phyloP scores from a whole-genome alignment of 1,284 basidiomycete genomes.

The Clitocybe nebularis region DNA sequence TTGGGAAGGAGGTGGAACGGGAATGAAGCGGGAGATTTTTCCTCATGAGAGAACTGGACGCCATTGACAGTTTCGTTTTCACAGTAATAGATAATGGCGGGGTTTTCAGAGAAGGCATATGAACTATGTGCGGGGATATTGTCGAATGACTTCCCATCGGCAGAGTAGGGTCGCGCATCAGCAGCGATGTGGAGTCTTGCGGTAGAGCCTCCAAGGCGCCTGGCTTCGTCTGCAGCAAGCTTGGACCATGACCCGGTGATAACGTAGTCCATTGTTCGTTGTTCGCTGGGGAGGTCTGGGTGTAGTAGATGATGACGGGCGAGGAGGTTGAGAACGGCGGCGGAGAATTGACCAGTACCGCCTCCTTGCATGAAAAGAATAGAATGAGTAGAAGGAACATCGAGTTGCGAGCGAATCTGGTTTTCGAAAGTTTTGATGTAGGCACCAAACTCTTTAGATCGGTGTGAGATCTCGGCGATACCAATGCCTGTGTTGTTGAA shows the following conservation, averaged over 20 bases:
- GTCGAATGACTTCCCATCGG: constrained; percentile 73
- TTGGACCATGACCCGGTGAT: constrained; percentile 91
- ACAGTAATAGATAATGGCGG: constrained; percentile 96
- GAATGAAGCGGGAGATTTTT: constrained; percentile 62
- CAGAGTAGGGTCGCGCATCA: constrained; percentile 58
- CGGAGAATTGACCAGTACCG: constrained; percentile 86
- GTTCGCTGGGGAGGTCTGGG: constrained; percentile 49
- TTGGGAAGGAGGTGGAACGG: constrained; percentile 78
- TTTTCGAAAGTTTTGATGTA: constrained; percentile 68
- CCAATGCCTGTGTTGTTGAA: constrained; percentile 89
- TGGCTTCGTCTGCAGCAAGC: constrained; percentile 82
- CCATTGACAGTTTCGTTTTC: constrained; percentile 99
- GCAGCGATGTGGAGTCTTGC: constrained; percentile 63
- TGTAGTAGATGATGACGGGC: constrained; percentile 72
- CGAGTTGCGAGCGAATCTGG: constrained; percentile 71
- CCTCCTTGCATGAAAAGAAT: constrained; percentile 93
- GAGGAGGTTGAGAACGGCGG: constrained; percentile 85
- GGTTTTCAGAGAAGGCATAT: constrained; percentile 76
- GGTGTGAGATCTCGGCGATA: constrained; percentile 90
- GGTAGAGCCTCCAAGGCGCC: constrained; percentile 52
- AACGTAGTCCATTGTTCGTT: constrained; percentile 78
- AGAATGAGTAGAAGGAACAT: constrained; percentile 79
- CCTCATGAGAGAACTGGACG: constrained; percentile 77
- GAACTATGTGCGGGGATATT: constrained; percentile 71
- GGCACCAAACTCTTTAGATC: constrained; percentile 81